Percentiles rank a stretch among this genome's conserved stretches.
These are phyloP conservation scores for Oryza meridionalis DNA, from an alignment of 176 grass and related monocot species.

Conservation along the genomic window DNA sequence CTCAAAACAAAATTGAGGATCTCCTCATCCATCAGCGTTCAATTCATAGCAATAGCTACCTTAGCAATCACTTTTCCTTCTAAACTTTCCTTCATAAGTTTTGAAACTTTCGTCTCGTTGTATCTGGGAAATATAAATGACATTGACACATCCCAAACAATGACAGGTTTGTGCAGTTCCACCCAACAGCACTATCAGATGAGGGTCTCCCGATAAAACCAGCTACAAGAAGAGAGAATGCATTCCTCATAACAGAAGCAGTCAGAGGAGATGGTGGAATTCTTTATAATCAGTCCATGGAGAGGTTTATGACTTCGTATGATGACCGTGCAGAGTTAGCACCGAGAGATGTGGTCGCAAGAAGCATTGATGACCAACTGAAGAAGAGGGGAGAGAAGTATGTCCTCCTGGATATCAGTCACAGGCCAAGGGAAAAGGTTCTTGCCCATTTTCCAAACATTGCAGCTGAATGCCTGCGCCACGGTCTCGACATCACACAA, in stretches of 20 bases:
- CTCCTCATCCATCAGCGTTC: not conserved
- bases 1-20: not conserved
- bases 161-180: slow-evolving; percentile 95
- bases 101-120: not conserved
- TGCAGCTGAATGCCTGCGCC: slow-evolving; percentile 71
- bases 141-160: not conserved
- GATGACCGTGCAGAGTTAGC: slow-evolving; percentile 85
- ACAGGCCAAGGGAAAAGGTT: slow-evolving; percentile 73
- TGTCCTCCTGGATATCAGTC: slow-evolving; percentile 87
- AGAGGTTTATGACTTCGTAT: slow-evolving; percentile 91
- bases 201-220: slow-evolving; percentile 89
- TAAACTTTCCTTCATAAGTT: slow-evolving; percentile 18
- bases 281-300: slow-evolving; percentile 87
- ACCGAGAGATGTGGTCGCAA: slow-evolving; percentile 84
- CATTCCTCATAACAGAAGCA: slow-evolving; percentile 92
- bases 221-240: slow-evolving; percentile 73
- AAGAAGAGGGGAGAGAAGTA: slow-evolving; percentile 87
- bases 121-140: not conserved
- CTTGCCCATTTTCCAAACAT: slow-evolving; percentile 95
- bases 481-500: slow-evolving; percentile 75
- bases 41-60: not conserved
- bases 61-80: not conserved
- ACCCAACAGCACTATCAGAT: slow-evolving; percentile 91
- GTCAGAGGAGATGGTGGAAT: slow-evolving; percentile 95
- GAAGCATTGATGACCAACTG: slow-evolving; percentile 96